Base-by-base conservation (phyloP, 768 basidiomycete genomes). In the Tephrocybe sp. region DNA sequence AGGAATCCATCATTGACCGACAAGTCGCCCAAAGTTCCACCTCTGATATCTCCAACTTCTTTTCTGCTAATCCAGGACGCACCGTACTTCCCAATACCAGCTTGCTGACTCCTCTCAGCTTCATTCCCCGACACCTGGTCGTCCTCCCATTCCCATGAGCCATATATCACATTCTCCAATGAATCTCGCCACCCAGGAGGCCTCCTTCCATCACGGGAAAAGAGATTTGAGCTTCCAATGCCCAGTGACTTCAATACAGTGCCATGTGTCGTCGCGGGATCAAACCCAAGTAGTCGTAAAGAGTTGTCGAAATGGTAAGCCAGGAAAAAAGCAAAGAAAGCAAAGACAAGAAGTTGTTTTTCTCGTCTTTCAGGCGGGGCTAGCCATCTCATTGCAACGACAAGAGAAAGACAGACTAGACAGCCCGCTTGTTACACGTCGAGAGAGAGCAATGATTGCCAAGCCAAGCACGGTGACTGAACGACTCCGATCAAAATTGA, bases 221-320 rank as follows among this genome's bases (percentile, higher is more conserved):
- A 67, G 21, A 64, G 48, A 43, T 64, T 66, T 12, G 69, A 64
- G 36, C 63, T 64, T 4, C 69, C 69, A 11, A 77, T 55, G 1
- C 77, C 77, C 7, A 79, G 65, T 15, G 65, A 66, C 32, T 60
- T 64, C 39, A 75, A 63, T 5, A 77, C 54, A 1, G 65, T 67
- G 32, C 64, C 68, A 53, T 71, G 69, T 38, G 72, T 65, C 38
- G 66, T 60, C 18, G 55, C 70, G 7, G 69, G 67, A 52, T 78
- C 77, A 45, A 78, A 64, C 16, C 78, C 78, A 8, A 82, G 64
- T 30, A 77, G 68, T 35, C 74, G 72, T 5, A 89, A 68, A 0
- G 87, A 82, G 2, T 75, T 64, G 64, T 89, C 86, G 52, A 90
- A 68, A 67, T 92, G 88, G 63, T 85, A 89, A 31, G 89, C 79